phyloP scores from a whole-genome alignment of 331 rosid genomes.

The Malus hybrid region DNA sequence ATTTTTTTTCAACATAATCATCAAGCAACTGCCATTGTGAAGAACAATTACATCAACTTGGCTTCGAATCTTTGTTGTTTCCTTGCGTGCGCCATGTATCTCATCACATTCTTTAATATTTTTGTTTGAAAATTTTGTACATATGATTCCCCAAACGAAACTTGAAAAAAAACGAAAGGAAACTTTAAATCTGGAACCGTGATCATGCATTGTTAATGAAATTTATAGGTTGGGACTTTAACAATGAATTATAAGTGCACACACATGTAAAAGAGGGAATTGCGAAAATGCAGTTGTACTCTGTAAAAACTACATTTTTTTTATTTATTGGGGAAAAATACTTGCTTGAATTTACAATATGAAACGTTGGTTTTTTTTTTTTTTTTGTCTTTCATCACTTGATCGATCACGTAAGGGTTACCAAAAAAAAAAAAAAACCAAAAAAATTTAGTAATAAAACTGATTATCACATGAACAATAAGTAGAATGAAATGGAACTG shows the following conservation, averaged over 20 bases:
- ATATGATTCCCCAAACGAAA: background rate
- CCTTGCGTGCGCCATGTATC: background rate
- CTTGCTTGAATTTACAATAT: too few species aligned
- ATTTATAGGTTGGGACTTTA: background rate
- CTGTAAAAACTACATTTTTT: too few species aligned
- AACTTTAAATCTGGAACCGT: background rate
- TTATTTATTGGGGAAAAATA: too few species aligned
- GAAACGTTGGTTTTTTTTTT: too few species aligned
- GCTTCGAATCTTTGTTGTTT: background rate
- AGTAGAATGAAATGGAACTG: background rate
- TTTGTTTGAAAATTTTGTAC: background rate
- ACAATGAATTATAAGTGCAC: too few species aligned
- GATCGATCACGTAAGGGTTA: too few species aligned
- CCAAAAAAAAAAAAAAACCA: too few species aligned
- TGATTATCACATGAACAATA: background rate
- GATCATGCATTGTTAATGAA: background rate
- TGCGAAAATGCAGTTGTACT: too few species aligned
- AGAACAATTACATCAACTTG: background rate
- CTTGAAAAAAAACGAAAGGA: background rate
- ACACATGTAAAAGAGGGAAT: too few species aligned
- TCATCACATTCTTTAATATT: background rate
- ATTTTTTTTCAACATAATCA: background rate
- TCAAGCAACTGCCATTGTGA: background rate
- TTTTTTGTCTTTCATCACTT: too few species aligned
- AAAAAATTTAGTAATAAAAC: too few species aligned